Percentiles rank a stretch among this genome's conserved stretches.
phyloP scores from a whole-genome alignment of 78 protist species.

The Polysphondylium violaceum region DNA sequence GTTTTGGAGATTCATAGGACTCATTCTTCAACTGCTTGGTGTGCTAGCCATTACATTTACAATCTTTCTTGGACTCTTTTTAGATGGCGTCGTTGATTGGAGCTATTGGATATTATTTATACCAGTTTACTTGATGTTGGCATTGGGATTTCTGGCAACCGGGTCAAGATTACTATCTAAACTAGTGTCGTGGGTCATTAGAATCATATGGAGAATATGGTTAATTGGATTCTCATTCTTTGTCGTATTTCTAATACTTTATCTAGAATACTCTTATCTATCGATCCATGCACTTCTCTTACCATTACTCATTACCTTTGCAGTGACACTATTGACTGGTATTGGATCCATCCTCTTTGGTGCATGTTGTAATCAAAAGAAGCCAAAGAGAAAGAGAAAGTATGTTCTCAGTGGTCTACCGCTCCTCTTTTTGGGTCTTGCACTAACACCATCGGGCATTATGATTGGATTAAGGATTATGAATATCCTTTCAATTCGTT shows the following conservation, averaged over 20 bases:
- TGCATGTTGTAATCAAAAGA: background rate
- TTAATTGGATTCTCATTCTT: conserved; percentile 5
- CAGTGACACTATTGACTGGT: conserved; percentile 14
- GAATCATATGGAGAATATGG: conserved; percentile 12
- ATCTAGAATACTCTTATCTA: background rate
- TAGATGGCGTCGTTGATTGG: conserved; percentile 28
- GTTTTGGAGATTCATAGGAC: conserved; percentile 47
- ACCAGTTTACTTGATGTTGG: conserved; percentile 32
- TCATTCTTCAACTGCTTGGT: conserved; percentile 29
- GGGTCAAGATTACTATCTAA: conserved; percentile 15
- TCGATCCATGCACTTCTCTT: background rate
- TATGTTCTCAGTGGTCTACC: conserved; percentile 43
- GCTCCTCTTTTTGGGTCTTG: conserved; percentile 24
- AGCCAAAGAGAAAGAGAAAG: conserved; percentile 27
- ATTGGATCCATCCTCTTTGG: conserved; percentile 18
- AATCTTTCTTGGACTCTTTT: conserved; percentile 8
- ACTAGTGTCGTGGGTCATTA: conserved; percentile 30
- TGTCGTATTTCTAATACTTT: conserved; percentile 20
- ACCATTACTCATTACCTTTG: conserved; percentile 17
- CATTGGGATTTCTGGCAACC: background rate
- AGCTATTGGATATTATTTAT: conserved; percentile 31
- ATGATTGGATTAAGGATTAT: conserved; percentile 20
- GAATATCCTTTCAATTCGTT: background rate
- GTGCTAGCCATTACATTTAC: conserved; percentile 23
- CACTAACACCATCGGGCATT: background rate